phyloP scores from a whole-genome alignment of 306 rosid genomes.

The Aeschynomene evenia region DNA sequence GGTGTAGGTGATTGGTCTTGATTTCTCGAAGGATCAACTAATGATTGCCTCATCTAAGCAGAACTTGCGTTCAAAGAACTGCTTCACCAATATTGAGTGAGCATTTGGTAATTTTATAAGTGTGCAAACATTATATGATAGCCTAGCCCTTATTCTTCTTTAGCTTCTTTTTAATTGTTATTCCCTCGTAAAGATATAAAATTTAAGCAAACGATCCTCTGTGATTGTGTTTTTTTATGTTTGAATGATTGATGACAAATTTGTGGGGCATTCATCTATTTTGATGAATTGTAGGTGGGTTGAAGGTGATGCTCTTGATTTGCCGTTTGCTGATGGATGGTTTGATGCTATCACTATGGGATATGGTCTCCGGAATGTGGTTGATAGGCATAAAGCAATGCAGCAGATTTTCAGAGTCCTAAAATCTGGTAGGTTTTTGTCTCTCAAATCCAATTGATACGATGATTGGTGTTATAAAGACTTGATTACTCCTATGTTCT shows the following conservation, averaged over 20 bases:
- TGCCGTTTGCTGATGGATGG: conserved; percentile 68
- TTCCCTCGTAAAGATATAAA: background rate
- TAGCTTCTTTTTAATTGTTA: background rate
- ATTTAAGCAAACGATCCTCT: background rate
- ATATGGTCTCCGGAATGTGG: conserved; percentile 86
- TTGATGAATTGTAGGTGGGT: conserved; percentile 64
- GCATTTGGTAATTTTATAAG: conserved; percentile 42
- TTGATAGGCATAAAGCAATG: conserved; percentile 66
- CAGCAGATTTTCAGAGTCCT: conserved; percentile 71
- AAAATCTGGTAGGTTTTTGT: conserved; percentile 57
- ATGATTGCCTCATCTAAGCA: conserved; percentile 63
- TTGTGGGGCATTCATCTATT: background rate
- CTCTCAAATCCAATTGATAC: background rate
- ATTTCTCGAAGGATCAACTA: conserved; percentile 62
- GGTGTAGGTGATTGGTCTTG: conserved; percentile 69
- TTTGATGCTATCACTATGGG: conserved; percentile 93
- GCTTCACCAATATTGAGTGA: conserved; percentile 73
- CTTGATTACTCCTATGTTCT: conserved; percentile 17
- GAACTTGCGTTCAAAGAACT: conserved; percentile 28
- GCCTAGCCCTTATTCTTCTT: background rate
- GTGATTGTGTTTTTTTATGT: background rate
- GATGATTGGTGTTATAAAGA: background rate
- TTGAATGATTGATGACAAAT: conserved; percentile 5
- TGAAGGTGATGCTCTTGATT: conserved; percentile 89
- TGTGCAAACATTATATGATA: conserved; percentile 7